Evolutionary conservation across 2,329 filamentous ascomycete species (phyloP).

Genomic region (Blastomyces parvus): DNA sequence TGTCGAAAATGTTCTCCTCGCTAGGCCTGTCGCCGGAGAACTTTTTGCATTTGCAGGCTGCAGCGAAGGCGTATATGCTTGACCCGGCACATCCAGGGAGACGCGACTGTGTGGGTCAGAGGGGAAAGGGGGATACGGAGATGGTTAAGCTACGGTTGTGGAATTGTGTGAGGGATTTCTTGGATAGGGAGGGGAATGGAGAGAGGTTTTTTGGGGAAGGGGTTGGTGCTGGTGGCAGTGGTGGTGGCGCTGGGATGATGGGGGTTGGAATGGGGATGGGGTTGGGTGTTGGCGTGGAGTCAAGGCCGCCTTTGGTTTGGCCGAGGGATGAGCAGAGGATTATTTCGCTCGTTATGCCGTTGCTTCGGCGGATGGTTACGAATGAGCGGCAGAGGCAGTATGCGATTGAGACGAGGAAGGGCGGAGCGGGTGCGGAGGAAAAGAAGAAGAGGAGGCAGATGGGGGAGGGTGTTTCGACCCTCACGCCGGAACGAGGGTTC

Average conservation of each 20-base stretch:
- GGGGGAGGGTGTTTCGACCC: constrained; percentile 9
- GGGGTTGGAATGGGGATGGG: constrained; percentile 30
- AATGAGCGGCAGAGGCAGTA: constrained; percentile 51
- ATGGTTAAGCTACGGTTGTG: constrained; percentile 49
- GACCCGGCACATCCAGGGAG: constrained; percentile 46
- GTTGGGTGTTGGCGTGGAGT: constrained; percentile 19
- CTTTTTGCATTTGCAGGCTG: constrained; percentile 47
- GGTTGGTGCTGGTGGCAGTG: constrained; percentile 27
- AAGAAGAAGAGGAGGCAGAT: constrained; percentile 24
- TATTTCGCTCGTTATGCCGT: constrained; percentile 47
- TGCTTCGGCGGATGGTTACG: constrained; percentile 50
- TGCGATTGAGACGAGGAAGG: constrained; percentile 47
- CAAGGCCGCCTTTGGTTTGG: constrained; percentile 36
- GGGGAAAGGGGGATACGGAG: constrained; percentile 46
- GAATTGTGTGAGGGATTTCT: constrained; percentile 48
- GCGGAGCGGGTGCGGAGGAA: constrained; percentile 30
- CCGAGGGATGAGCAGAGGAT: constrained; percentile 47
- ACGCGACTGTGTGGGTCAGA: constrained; percentile 48
- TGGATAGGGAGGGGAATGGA: constrained; percentile 43
- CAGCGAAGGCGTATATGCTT: constrained; percentile 50
- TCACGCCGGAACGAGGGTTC: constrained; percentile 19
- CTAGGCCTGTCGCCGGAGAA: constrained; percentile 48
- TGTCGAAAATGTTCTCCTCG: constrained; percentile 49
- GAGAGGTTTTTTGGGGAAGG: constrained; percentile 44
- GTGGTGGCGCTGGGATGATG: constrained; percentile 18